Evolutionary conservation across 192 early-diverging fungal genomes (phyloP).

Genomic region (Entophlyctis luteolus): DNA sequence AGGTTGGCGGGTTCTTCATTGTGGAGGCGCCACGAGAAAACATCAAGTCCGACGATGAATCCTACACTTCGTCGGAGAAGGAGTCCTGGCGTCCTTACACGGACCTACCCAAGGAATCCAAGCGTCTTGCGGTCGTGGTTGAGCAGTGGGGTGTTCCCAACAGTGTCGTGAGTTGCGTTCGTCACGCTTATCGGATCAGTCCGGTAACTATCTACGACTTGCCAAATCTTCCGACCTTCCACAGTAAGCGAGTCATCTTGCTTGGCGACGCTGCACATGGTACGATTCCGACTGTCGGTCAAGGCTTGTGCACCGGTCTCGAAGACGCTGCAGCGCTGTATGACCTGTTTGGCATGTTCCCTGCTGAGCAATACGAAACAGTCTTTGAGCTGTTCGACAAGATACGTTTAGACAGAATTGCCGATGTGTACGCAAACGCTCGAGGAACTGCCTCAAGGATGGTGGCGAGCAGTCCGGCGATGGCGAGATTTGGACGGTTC

Average conservation of each 20-base stretch:
- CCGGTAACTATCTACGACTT: slow-evolving; percentile 3
- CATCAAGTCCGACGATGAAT: no score
- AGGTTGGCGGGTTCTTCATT: no score
- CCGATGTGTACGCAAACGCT: background rate
- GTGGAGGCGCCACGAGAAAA: no score
- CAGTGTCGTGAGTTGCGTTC: background rate
- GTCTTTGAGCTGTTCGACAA: slow-evolving; percentile 1
- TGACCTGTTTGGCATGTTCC: background rate
- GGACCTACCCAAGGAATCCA: slow-evolving; percentile 5
- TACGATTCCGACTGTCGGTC: background rate
- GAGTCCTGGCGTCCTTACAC: background rate
- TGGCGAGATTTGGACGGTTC: background rate
- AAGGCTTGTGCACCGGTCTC: background rate
- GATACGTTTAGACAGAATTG: background rate
- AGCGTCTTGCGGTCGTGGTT: background rate
- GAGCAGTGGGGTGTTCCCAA: background rate
- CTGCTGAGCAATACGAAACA: background rate
- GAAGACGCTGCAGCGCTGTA: background rate
- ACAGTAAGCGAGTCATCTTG: slow-evolving; percentile 1
- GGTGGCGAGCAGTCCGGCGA: background rate
- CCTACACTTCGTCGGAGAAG: background rate
- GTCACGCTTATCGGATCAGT: background rate
- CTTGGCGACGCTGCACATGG: slow-evolving; percentile 14
- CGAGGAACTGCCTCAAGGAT: background rate
- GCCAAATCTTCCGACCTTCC: background rate